phyloP scores from a whole-genome alignment of 345 rosid species.

The Arabis hirsuta region DNA sequence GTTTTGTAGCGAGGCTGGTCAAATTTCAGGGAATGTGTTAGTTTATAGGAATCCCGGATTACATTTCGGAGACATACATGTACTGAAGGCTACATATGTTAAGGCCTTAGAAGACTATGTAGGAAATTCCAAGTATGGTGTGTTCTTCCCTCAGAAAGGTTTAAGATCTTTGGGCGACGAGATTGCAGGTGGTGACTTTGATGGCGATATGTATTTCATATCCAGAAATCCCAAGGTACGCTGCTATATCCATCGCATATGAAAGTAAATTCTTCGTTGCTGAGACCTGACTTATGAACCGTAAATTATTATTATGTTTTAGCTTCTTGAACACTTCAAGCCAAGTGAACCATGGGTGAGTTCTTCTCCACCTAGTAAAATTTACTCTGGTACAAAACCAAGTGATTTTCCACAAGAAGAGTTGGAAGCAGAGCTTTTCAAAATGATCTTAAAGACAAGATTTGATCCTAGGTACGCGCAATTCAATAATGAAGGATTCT shows the following conservation, averaged over 20 bases:
- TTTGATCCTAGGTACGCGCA: conserved; percentile 59
- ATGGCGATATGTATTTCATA: conserved; percentile 78
- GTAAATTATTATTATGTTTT: conserved; percentile 3
- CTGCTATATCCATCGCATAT: background rate
- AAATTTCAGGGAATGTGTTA: conserved; percentile 71
- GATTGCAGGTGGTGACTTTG: conserved; percentile 81
- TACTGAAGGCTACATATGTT: conserved; percentile 64
- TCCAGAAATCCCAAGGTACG: conserved; percentile 74
- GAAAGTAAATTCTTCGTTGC: background rate
- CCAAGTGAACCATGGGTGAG: conserved; percentile 58
- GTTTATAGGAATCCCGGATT: conserved; percentile 85
- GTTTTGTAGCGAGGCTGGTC: conserved; percentile 64
- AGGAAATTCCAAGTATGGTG: conserved; percentile 79
- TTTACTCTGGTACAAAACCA: conserved; percentile 39
- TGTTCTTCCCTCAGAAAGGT: conserved; percentile 71
- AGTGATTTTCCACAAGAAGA: conserved; percentile 50
- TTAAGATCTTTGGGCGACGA: conserved; percentile 79
- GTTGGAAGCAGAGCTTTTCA: conserved; percentile 65
- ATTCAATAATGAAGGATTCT: too few relatives aligned
- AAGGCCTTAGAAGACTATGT: conserved; percentile 55
- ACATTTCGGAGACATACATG: conserved; percentile 86
- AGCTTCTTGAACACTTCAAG: conserved; percentile 58
- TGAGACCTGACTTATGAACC: too few relatives aligned
- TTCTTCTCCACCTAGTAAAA: conserved; percentile 36
- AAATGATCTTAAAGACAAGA: conserved; percentile 55